Percentiles rank a stretch among this genome's conserved stretches.
Evolutionary conservation across 2,329 filamentous ascomycete species (phyloP).

Genomic region (Xylaria sp.): DNA sequence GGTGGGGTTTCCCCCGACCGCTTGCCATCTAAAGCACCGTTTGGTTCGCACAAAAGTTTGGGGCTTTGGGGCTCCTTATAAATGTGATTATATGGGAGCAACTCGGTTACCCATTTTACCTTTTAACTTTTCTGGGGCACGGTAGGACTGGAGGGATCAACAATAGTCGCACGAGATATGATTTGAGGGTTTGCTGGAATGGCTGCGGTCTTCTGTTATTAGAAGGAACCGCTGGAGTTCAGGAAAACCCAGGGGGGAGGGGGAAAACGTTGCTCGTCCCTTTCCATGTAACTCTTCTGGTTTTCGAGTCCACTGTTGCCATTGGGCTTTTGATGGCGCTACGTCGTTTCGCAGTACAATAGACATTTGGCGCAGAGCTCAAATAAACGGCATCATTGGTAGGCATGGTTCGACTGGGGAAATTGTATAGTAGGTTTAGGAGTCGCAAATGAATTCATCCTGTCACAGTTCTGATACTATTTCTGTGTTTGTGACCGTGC

Average conservation of each 20-base stretch:
- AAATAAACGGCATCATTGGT: constrained; percentile 18
- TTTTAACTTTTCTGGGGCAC: constrained; percentile 1
- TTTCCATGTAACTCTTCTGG: constrained; percentile 9
- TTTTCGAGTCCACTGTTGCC: constrained; percentile 5
- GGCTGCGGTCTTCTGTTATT: constrained; percentile 9
- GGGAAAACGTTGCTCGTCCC: constrained; percentile 4
- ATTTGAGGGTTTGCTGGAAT: constrained; percentile 23
- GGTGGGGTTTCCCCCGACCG: not conserved
- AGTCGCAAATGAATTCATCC: constrained; percentile 2
- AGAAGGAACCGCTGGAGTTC: constrained; percentile 28
- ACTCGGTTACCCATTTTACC: constrained; percentile 2
- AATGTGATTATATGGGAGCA: constrained; percentile 1
- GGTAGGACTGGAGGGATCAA: constrained; percentile 10
- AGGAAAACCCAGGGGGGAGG: constrained; percentile 13
- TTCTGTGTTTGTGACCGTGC: not conserved
- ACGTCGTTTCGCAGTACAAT: constrained; percentile 11
- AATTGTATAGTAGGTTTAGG: constrained; percentile 36
- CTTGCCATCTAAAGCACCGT: not conserved
- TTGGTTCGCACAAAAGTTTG: not conserved
- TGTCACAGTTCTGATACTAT: constrained; percentile 1
- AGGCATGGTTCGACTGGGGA: constrained; percentile 15
- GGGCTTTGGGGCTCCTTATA: not conserved
- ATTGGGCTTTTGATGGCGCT: constrained; percentile 9
- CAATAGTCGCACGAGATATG: constrained; percentile 29
- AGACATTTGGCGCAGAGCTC: constrained; percentile 32